Evolutionary conservation across 2,329 filamentous ascomycete genomes (phyloP).

Genomic region (Tolypocladium sp.): DNA sequence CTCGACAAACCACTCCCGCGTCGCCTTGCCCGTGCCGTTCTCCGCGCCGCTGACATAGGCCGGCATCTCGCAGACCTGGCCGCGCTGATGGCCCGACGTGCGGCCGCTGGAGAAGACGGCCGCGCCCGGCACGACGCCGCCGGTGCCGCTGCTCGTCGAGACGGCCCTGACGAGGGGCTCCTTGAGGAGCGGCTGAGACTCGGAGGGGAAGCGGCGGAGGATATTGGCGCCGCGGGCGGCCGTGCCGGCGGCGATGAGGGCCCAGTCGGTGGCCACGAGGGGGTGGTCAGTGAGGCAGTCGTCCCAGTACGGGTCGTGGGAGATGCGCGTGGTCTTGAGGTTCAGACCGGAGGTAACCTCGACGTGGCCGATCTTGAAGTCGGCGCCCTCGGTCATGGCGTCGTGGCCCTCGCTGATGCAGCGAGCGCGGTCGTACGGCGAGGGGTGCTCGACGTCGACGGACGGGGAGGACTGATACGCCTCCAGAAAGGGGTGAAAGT

Average conservation of each 20-base stretch:
- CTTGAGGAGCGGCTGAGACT: constrained; percentile 18
- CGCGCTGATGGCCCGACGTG: constrained; percentile 32
- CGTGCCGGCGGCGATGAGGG: constrained; percentile 24
- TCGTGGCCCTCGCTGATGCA: constrained; percentile 28
- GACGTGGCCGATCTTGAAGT: constrained; percentile 25
- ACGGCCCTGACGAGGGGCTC: constrained; percentile 23
- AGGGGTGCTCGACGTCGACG: constrained; percentile 30
- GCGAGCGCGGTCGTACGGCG: constrained; percentile 25
- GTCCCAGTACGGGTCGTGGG: constrained; percentile 35
- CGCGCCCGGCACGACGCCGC: constrained; percentile 23
- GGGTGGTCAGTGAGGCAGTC: constrained; percentile 29
- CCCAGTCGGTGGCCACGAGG: constrained; percentile 34
- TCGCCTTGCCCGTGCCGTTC: constrained; percentile 31
- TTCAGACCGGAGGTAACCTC: constrained; percentile 31
- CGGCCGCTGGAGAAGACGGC: constrained; percentile 29
- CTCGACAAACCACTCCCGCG: constrained; percentile 37
- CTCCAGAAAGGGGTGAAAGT: constrained; percentile 34
- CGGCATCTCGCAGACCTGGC: constrained; percentile 32
- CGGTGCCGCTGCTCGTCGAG: background rate
- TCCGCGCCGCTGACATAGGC: constrained; percentile 28
- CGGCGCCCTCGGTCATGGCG: constrained; percentile 15
- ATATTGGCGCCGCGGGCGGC: constrained; percentile 25
- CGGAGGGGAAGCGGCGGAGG: constrained; percentile 28
- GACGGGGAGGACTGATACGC: constrained; percentile 16
- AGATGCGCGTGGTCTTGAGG: constrained; percentile 31